A percentile compares a stretch with the other conserved stretches of the same genome.
phyloP scores from a whole-genome alignment of 2,329 filamentous ascomycete genomes.

The Ascochyta rabiei region DNA sequence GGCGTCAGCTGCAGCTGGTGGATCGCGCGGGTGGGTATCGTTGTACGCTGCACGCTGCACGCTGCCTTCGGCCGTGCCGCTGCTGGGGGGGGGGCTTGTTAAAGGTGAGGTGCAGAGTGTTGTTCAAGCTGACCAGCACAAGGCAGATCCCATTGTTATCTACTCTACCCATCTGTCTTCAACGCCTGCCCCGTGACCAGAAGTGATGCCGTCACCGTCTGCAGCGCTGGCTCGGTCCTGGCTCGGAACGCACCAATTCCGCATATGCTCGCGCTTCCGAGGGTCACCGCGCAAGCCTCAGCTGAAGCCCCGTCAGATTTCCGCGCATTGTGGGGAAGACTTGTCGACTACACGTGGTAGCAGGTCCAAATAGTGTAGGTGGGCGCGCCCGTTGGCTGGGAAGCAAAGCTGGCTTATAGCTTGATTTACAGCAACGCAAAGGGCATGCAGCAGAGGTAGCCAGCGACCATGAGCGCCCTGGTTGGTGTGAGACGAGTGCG shows the following conservation, averaged over 20 bases:
- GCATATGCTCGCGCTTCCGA: constrained; percentile 2
- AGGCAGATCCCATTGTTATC: background rate
- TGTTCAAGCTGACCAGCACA: constrained; percentile 5
- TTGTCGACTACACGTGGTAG: background rate
- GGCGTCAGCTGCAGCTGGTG: constrained; percentile 25
- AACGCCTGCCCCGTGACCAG: constrained; percentile 16
- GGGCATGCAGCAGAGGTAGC: too few species aligned
- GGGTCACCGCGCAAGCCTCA: background rate
- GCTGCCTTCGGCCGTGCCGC: constrained; percentile 14
- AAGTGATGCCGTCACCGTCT: constrained; percentile 37
- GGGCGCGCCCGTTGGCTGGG: too few species aligned
- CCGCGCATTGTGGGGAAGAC: constrained; percentile 2
- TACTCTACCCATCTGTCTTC: background rate
- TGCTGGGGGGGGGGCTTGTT: constrained; percentile 13
- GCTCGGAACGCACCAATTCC: constrained; percentile 24
- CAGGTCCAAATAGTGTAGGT: too few species aligned
- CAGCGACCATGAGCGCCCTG: too few species aligned
- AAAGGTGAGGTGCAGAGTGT: constrained; percentile 2
- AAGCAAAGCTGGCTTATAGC: too few species aligned
- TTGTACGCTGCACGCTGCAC: background rate
- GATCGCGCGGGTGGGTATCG: constrained; percentile 11
- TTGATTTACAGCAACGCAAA: too few species aligned
- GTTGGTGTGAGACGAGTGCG: too few species aligned
- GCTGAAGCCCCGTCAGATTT: constrained; percentile 6
- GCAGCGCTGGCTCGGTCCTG: constrained; percentile 1